Conservation (phyloP, 2,329 filamentous ascomycete genomes). For the Fusarium humuli region DNA sequence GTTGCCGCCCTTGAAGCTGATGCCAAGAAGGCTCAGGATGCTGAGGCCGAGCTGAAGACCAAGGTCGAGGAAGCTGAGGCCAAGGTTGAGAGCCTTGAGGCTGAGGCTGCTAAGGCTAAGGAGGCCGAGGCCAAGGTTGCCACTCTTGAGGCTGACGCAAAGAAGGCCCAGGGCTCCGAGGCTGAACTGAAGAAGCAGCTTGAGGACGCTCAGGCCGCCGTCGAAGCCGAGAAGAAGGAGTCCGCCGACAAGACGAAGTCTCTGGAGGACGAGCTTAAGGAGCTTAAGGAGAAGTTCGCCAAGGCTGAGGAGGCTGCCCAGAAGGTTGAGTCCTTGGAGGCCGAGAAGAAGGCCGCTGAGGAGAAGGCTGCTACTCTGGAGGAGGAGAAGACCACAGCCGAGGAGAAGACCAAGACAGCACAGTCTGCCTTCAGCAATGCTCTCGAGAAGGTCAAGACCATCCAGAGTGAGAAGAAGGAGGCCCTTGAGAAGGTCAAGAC, state of each 20-base stretch:
- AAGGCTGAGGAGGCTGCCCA: constrained; percentile 26
- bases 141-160: constrained; percentile 13
- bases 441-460: constrained; percentile 22
- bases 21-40: constrained; percentile 18
- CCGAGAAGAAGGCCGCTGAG: constrained; percentile 33
- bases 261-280: constrained; percentile 32
- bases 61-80: constrained; percentile 26
- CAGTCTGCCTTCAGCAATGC: constrained; percentile 28
- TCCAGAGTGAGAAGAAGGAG: constrained; percentile 33
- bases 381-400: constrained; percentile 25
- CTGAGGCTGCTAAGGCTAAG: constrained; percentile 10
- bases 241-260: constrained; percentile 36
- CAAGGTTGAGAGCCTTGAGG: constrained; percentile 7
- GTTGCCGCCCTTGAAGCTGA: constrained; percentile 18
- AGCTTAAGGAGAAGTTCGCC: constrained; percentile 37
- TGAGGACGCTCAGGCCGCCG: constrained; percentile 34
- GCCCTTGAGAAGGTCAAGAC: constrained; percentile 33
- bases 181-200: constrained; percentile 37
- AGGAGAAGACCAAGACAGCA: constrained; percentile 30
- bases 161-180: constrained; percentile 19
- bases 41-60: constrained; percentile 23
- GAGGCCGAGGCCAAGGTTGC: constrained; percentile 18
- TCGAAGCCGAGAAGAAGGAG: constrained; percentile 32
- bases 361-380: constrained; percentile 28
- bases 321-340: constrained; percentile 26